These are phyloP conservation scores for Neurospora terricola DNA, from an alignment of 495 filamentous ascomycete species.

Conservation along the genomic window DNA sequence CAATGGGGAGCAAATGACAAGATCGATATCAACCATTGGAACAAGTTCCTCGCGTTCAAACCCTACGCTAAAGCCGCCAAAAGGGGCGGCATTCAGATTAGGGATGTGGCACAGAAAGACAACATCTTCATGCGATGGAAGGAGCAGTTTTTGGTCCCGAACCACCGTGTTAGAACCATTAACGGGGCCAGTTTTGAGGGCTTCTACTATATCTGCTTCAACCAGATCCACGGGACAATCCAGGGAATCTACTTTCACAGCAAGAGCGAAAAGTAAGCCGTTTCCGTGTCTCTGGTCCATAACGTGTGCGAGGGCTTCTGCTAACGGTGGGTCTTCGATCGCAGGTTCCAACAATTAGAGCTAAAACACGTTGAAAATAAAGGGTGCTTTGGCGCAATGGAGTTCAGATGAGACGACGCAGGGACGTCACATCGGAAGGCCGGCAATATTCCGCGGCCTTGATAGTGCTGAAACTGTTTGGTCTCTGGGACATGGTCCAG, in stretches of 20 bases:
- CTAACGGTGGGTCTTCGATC: not conserved
- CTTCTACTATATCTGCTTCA: slow-evolving; percentile 99
- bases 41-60: slow-evolving; percentile 74
- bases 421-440: not conserved
- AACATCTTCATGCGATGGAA: slow-evolving; percentile 99
- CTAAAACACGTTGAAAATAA: slow-evolving; percentile 75
- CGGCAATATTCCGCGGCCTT: not conserved
- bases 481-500: not conserved
- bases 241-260: slow-evolving; percentile 96
- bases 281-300: not conserved
- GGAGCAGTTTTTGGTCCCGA: slow-evolving; percentile 94
- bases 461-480: not conserved
- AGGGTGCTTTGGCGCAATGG: slow-evolving; percentile 80
- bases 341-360: slow-evolving; percentile 85
- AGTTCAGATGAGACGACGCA: slow-evolving; percentile 64
- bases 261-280: slow-evolving; percentile 84
- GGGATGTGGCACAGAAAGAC: slow-evolving; percentile 73
- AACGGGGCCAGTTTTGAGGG: slow-evolving; percentile 94
- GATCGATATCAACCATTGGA: slow-evolving; percentile 90
- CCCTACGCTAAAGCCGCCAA: slow-evolving; percentile 66
- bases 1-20: slow-evolving; percentile 90
- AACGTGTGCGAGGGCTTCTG: not conserved
- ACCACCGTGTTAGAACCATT: slow-evolving; percentile 83
- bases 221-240: slow-evolving; percentile 74
- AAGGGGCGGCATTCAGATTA: slow-evolving; percentile 41